These are phyloP conservation scores for Fusarium aywerte DNA, from an alignment of 2,329 filamentous ascomycete genomes.

Conservation along the genomic window DNA sequence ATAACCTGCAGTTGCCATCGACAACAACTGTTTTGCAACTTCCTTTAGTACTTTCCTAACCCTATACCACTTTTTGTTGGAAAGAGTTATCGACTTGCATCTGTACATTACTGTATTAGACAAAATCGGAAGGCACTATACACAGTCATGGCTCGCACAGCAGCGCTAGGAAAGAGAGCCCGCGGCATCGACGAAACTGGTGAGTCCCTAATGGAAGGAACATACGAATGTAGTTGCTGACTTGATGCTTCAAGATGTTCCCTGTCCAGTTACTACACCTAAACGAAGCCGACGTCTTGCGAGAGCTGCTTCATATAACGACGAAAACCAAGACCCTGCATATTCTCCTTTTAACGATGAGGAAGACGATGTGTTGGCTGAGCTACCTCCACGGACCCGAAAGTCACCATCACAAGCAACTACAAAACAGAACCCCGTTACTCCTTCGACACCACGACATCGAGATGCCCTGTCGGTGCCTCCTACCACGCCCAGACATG, in stretches of 20 bases:
- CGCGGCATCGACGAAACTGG: slow-evolving; percentile 46
- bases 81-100: slow-evolving; percentile 36
- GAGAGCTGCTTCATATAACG: slow-evolving; percentile 62
- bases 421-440: slow-evolving; percentile 63
- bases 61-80: slow-evolving; percentile 32
- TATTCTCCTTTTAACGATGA: slow-evolving; percentile 51
- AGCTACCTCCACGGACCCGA: slow-evolving; percentile 48
- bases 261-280: slow-evolving; percentile 48
- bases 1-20: slow-evolving; percentile 33
- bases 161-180: slow-evolving; percentile 52
- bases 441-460: slow-evolving; percentile 79
- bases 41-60: slow-evolving; percentile 23
- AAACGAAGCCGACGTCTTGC: slow-evolving; percentile 60
- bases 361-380: slow-evolving; percentile 55
- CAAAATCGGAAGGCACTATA: slow-evolving; percentile 31
- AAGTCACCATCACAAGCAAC: slow-evolving; percentile 48
- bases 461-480: slow-evolving; percentile 79
- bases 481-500: slow-evolving; percentile 83
- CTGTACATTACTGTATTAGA: slow-evolving; percentile 18
- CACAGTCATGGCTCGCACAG: slow-evolving; percentile 45
- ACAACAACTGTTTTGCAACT: slow-evolving; percentile 31
- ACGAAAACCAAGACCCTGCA: slow-evolving; percentile 72
- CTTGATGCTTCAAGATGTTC: slow-evolving; percentile 36
- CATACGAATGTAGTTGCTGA: slow-evolving; percentile 28
- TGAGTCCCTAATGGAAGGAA: slow-evolving; percentile 41